phyloP scores from a whole-genome alignment of 768 basidiomycete genomes.

The Trametes cingulata region DNA sequence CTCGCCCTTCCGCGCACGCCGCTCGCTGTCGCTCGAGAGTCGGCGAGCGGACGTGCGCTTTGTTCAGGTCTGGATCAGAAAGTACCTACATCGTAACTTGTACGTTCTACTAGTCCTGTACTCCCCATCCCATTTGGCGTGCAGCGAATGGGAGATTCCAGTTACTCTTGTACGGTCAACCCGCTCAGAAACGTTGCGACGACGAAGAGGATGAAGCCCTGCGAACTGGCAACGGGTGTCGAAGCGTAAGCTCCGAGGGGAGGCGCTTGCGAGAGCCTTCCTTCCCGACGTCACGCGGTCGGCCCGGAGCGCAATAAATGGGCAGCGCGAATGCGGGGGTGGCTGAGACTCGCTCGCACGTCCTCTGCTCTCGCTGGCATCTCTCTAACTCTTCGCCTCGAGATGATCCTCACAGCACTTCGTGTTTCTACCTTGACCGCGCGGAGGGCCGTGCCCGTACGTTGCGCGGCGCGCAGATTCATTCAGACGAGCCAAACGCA shows the following conservation, averaged over 20 bases:
- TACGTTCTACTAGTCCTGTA: conserved; percentile 13
- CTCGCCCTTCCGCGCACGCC: not conserved
- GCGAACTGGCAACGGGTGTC: too few species aligned
- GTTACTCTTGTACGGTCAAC: not conserved
- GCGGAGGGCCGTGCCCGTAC: not conserved
- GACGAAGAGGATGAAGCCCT: too few species aligned
- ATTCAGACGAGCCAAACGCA: conserved; percentile 11
- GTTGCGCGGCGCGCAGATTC: not conserved
- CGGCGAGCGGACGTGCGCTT: not conserved
- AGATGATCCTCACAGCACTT: conserved; percentile 3
- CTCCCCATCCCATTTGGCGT: conserved; percentile 1
- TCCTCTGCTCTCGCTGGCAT: not conserved
- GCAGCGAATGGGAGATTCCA: conserved; percentile 1
- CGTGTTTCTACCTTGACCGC: not conserved
- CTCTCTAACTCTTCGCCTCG: not conserved
- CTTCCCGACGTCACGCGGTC: conserved; percentile 1
- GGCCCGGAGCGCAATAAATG: not conserved
- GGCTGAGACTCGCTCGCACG: conserved; percentile 2
- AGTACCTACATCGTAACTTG: conserved; percentile 1
- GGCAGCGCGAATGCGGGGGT: conserved; percentile 13
- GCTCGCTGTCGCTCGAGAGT: too few species aligned
- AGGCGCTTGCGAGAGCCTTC: not conserved
- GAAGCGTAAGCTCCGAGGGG: not conserved
- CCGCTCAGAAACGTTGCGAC: too few species aligned
- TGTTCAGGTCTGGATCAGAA: not conserved